Evolutionary conservation across 1,139 yeast species (phyloP), one percentile per base, ranked within the genome.

Genomic region (Arxiozyma bovina): DNA sequence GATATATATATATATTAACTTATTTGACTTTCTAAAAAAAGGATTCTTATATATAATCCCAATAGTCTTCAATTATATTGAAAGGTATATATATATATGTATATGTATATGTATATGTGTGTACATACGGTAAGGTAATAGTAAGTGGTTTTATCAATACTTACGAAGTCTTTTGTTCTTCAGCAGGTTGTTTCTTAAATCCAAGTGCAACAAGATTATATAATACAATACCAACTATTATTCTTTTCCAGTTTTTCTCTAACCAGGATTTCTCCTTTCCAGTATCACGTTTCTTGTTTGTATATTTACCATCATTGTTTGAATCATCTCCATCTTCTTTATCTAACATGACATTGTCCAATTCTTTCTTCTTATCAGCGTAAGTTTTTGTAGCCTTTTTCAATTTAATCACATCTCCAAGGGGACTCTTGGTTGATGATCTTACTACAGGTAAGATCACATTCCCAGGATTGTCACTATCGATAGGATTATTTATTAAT

Each of bases 341-440:
- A 38, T 21, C 54, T 43, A 48, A 45, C 1, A 42, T 17, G 27
- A 48, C 49, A 52, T 48, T 45, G 12, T 45, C 27, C 3, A 48
- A 44, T 15, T 56, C 61, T 22, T 59, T 62, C 48, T 60, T 65
- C 57, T 61, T 63, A 41, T 64, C 66, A 20, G 66, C 63, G 51
- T 68, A 68, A 2, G 71, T 68, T 58, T 65, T 62, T 2, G 70
- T 67, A 12, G 54, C 53, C 54, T 65, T 68, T 53, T 61, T 64
- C 50, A 67, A 54, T 53, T 60, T 58, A 40, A 56, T 55, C 2
- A 62, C 61, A 21, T 61, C 58, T 12, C 68, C 61, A 20, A 55
- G 51, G 25, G 64, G 63, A 1, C 65, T 70, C 12, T 34, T 45
- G 1, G 30, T 49, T n/a, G 67, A 60, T 4, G 50, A 54, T 48